Base-by-base conservation (phyloP, 176 grass and related monocot species). In the Echinochloa phyllopogon region DNA sequence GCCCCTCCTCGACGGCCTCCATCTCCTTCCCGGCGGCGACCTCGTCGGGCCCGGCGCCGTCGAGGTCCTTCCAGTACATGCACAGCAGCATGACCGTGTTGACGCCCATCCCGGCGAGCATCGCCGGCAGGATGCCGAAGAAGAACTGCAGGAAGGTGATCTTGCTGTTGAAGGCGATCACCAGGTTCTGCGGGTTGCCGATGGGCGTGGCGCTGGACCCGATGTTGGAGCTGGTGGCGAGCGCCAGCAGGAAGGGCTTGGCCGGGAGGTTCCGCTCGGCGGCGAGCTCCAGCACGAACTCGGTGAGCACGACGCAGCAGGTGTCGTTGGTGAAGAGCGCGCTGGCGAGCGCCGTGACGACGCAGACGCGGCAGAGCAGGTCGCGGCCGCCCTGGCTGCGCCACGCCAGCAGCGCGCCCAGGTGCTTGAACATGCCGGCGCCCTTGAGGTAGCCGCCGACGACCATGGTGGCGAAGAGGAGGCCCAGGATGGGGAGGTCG, bases 141-240 rank as follows among this genome's bases (percentile, higher is more conserved):
- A 99, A 72, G 86, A 99, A 96, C 3, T 69, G 75, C 0, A 89
- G 25, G 62, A 99, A 99, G 2, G 90, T 72, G 69, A 99, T 99
- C 64, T 93, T 88, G 88, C 93, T 94, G n/a, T 94, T 91, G 44
- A 86, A 89, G 1, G 96, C 94, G 82, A 99, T 99, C 4, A 99
- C 93, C n/a, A 99, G 75, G 70, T 99, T 99, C 87, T 99, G 96
- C n/a, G 96, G 96, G 84, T 99, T 99, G 37, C 96, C 96, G 80
- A 99, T 99, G 15, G 96, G 96, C 3, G 96, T 99, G 36, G 91
- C 86, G 59, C 89, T 87, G 3, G 96, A 99, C 0, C 96, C 96
- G 43, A 99, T 96, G 82, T 99, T 99, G 72, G 96, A 83, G 59
- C 96, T 99, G 33, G 93, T 92, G 41, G 96, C 93, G 12, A 99